Conservation (phyloP, 352 stramenopile species). For the Pythium scleroteichum region DNA sequence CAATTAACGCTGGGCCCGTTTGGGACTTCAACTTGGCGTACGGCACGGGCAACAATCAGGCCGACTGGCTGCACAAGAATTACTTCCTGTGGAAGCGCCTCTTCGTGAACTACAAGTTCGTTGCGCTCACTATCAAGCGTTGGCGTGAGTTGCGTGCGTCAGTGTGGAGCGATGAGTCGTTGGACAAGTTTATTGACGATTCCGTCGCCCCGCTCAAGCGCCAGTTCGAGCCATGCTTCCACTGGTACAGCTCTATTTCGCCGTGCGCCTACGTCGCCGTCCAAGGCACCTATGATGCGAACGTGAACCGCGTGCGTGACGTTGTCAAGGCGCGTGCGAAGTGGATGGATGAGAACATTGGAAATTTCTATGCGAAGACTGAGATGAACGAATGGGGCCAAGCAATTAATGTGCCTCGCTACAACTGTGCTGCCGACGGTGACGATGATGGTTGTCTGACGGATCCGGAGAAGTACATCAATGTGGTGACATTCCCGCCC, state of each 20-base stretch:
- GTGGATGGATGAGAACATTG: conserved; percentile 77
- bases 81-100: conserved; percentile 77
- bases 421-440: conserved; percentile 65
- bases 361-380: conserved; percentile 60
- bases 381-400: conserved; percentile 47
- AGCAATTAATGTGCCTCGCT: conserved; percentile 55
- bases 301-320: conserved; percentile 42
- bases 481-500: conserved; percentile 48
- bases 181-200: conserved; percentile 50
- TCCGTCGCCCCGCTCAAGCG: conserved; percentile 44
- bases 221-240: conserved; percentile 54
- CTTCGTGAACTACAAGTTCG: conserved; percentile 74
- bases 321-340: conserved; percentile 46
- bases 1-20: conserved; percentile 78
- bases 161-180: conserved; percentile 54
- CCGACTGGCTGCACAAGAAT: conserved; percentile 65
- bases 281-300: conserved; percentile 45
- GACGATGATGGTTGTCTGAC: conserved; percentile 60
- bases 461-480: conserved; percentile 67
- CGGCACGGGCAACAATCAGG: conserved; percentile 58
- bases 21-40: conserved; percentile 86
- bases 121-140: conserved; percentile 64
- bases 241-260: conserved; percentile 47
- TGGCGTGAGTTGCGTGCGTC: conserved; percentile 57
- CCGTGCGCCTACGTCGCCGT: conserved; percentile 60